These are phyloP conservation scores for Coccinonectria pachysandricola DNA, from an alignment of 2,329 filamentous ascomycete genomes.

Conservation along the genomic window DNA sequence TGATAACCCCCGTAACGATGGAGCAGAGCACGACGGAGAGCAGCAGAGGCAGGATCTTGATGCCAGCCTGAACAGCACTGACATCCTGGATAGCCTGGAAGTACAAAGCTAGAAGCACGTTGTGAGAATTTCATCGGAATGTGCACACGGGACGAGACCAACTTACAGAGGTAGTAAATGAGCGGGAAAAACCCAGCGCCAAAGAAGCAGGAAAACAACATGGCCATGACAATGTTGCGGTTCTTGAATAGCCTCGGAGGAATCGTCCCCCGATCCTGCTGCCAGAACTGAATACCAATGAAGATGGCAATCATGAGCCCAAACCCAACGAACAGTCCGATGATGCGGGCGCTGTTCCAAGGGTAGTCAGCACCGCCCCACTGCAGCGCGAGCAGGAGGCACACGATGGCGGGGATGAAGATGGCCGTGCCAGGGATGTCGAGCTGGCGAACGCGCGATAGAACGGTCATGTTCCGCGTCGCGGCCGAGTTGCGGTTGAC, in stretches of 20 bases:
- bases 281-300: conserved; percentile 33
- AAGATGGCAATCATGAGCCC: conserved; percentile 37
- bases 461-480: conserved; percentile 22
- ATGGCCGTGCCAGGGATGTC: conserved; percentile 40
- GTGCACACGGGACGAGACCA: too few relatives aligned
- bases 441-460: conserved; percentile 32
- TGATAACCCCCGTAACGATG: conserved; percentile 31
- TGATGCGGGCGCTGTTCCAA: conserved; percentile 38
- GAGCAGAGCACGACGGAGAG: conserved; percentile 40
- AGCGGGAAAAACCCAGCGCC: conserved; percentile 42
- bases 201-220: conserved; percentile 38
- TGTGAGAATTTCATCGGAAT: too few relatives aligned
- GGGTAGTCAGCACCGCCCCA: conserved; percentile 44
- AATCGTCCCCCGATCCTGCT: conserved; percentile 33
- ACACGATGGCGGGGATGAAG: conserved; percentile 41
- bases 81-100: conserved; percentile 45
- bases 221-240: conserved; percentile 29
- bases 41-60: conserved; percentile 44
- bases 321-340: conserved; percentile 41
- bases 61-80: conserved; percentile 41
- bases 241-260: conserved; percentile 36
- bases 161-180: conserved; percentile 42
- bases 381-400: conserved; percentile 44
- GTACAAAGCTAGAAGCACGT: conserved; percentile 34
- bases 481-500: conserved; percentile 27